Evolutionary conservation across 2,329 filamentous ascomycete genomes (phyloP).

Genomic region (Xylaria hypoxylon): DNA sequence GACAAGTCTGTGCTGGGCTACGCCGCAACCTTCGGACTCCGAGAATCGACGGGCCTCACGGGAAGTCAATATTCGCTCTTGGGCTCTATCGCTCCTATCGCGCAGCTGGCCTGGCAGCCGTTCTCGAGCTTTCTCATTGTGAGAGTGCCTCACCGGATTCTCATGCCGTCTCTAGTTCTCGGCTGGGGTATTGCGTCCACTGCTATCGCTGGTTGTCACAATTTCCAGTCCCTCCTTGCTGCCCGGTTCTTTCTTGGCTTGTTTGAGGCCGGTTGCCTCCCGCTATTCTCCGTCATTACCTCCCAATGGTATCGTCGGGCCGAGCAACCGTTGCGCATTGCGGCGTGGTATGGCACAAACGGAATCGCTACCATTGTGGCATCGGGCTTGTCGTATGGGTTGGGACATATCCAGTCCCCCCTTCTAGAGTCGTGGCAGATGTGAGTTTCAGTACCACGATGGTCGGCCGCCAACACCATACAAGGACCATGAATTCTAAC

Average conservation of each 20-base stretch:
- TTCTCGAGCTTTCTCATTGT: slow-evolving; percentile 66
- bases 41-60: slow-evolving; percentile 66
- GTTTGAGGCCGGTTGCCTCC: slow-evolving; percentile 63
- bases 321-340: slow-evolving; percentile 68
- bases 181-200: slow-evolving; percentile 64
- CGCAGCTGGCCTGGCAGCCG: slow-evolving; percentile 65
- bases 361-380: slow-evolving; percentile 66
- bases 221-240: slow-evolving; percentile 62
- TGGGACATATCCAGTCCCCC: slow-evolving; percentile 66
- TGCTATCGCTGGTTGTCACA: slow-evolving; percentile 63
- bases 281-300: slow-evolving; percentile 68
- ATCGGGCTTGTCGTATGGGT: slow-evolving; percentile 56
- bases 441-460: slow-evolving; percentile 41
- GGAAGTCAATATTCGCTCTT: slow-evolving; percentile 62
- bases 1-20: slow-evolving; percentile 72
- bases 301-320: slow-evolving; percentile 72
- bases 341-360: slow-evolving; percentile 71
- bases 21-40: slow-evolving; percentile 72
- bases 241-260: slow-evolving; percentile 67
- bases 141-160: slow-evolving; percentile 70
- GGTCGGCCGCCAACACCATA: not conserved
- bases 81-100: slow-evolving; percentile 62
- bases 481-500: not conserved
- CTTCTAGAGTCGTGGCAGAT: slow-evolving; percentile 58
- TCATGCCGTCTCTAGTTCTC: slow-evolving; percentile 64